Base-by-base conservation (phyloP, 306 rosid genomes). In the Dalbergia cochinchinensis region DNA sequence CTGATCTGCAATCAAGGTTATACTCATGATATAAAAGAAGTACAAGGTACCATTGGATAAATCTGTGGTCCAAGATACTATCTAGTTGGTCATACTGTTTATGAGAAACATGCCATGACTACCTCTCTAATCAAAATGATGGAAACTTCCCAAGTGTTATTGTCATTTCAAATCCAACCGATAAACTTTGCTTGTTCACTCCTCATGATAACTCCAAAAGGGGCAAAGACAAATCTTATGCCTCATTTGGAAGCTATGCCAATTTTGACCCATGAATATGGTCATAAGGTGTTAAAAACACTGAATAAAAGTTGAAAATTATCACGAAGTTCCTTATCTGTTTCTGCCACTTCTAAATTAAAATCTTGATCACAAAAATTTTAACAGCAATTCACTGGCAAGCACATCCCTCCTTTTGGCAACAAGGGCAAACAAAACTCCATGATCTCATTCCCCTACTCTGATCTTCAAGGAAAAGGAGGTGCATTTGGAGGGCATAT, bases 341-440 rank as follows among this genome's bases (percentile, higher is more conserved):
- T 74, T 74, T 73, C 69, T 34, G 44, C 54, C 71, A 63, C 75
- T 54, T 35, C 34, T 63, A 76, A 53, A 55, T 39, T 75, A 22
- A 74, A 69, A 60, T 35, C 57, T 34, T 58, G 8, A 47, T 53
- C 74, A 26, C 60, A 54, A 55, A 41, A 66, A 16, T 50, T 65
- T 72, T 22, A 72, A 60, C 20, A 61, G 77, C 8, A 42, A 74
- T 18, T 44, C 31, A 57, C 63, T 79, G n/a, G 39, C 81, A 69
- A 69, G 75, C 70, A 12, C 47, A 3, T 31, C 19, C 48, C 53
- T 48, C 58, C 11, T 59, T 42, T 33, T 35, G 11, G 68, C 15
- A 37, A 59, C 16, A 65, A 12, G 16, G 35, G 31, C 63, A 74
- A 60, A 62, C 61, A 78, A 9, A 57, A 57, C 65, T 10, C 9